phyloP scores from a whole-genome alignment of 1,284 basidiomycete species.

The Ceratobasidium sp. region DNA sequence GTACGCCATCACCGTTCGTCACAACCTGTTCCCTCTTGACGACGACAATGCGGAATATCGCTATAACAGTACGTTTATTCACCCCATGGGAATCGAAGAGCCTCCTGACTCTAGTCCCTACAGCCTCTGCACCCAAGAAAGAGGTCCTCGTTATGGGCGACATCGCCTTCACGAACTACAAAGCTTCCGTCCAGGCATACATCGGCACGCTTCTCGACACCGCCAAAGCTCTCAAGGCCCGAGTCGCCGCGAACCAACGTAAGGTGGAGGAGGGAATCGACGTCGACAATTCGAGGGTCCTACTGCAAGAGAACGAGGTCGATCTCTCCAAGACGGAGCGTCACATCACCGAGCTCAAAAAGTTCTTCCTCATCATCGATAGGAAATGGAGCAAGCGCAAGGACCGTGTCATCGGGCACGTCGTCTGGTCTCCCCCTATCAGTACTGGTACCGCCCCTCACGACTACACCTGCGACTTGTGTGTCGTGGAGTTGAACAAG shows the following conservation, averaged over 20 bases:
- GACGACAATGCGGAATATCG: constrained; percentile 54
- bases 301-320: constrained; percentile 40
- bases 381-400: constrained; percentile 54
- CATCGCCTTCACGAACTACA: constrained; percentile 55
- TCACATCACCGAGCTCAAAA: constrained; percentile 50
- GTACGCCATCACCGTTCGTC: constrained; percentile 58
- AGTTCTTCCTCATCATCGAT: constrained; percentile 53
- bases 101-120: too few relatives aligned
- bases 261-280: constrained; percentile 37
- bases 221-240: too few relatives aligned
- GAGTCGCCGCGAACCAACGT: too few relatives aligned
- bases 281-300: too few relatives aligned
- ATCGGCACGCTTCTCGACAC: too few relatives aligned
- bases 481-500: constrained; percentile 59
- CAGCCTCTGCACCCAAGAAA: constrained; percentile 54
- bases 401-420: constrained; percentile 58
- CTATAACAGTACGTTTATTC: constrained; percentile 54
- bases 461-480: constrained; percentile 56
- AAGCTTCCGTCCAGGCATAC: constrained; percentile 54
- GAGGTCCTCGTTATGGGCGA: constrained; percentile 60
- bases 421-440: constrained; percentile 58
- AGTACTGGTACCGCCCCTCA: constrained; percentile 50
- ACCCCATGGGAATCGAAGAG: too few relatives aligned
- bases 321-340: too few relatives aligned
- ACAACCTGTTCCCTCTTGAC: constrained; percentile 55